phyloP scores from a whole-genome alignment of 768 basidiomycete genomes.

The Leucosporidium scottii region DNA sequence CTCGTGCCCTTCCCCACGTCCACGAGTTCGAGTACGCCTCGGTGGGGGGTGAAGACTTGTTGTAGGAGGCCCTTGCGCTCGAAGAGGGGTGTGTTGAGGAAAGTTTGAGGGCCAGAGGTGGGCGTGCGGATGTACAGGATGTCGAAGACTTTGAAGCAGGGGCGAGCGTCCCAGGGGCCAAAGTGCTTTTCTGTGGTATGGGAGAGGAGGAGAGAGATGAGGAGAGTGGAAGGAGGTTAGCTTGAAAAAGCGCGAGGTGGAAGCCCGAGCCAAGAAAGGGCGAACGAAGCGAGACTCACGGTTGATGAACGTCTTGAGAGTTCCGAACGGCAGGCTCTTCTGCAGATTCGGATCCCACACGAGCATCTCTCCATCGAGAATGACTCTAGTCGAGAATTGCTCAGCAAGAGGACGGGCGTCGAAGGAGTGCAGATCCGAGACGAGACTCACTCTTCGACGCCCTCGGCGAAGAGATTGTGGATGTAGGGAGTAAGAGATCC shows the following conservation, averaged over 20 bases:
- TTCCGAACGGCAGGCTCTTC: slow-evolving; percentile 85
- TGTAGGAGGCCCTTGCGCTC: slow-evolving; percentile 73
- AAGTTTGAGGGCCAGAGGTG: slow-evolving; percentile 51
- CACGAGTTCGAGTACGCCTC: slow-evolving; percentile 73
- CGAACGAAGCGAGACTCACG: slow-evolving; percentile 47
- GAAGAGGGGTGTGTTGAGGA: slow-evolving; percentile 62
- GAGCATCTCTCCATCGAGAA: slow-evolving; percentile 96
- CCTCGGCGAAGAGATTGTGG: slow-evolving; percentile 62
- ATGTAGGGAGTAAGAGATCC: slow-evolving; percentile 88
- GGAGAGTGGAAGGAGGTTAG: too few relatives aligned
- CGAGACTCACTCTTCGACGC: slow-evolving; percentile 66
- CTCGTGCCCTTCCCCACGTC: slow-evolving; percentile 66
- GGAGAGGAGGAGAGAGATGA: not conserved
- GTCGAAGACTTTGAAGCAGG: slow-evolving; percentile 97
- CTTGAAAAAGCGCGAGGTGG: too few relatives aligned
- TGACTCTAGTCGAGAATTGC: too few relatives aligned
- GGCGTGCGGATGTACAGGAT: slow-evolving; percentile 67
- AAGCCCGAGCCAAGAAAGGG: too few relatives aligned
- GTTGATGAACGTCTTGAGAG: slow-evolving; percentile 81
- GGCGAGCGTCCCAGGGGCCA: slow-evolving; percentile 65
- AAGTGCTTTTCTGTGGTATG: slow-evolving; percentile 51
- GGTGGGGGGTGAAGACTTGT: slow-evolving; percentile 55
- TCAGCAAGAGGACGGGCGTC: too few relatives aligned
- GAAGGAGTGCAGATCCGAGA: not conserved
- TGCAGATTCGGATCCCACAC: slow-evolving; percentile 91